phyloP scores from a whole-genome alignment of 805 yeast species.

The Millerozyma acaciae region DNA sequence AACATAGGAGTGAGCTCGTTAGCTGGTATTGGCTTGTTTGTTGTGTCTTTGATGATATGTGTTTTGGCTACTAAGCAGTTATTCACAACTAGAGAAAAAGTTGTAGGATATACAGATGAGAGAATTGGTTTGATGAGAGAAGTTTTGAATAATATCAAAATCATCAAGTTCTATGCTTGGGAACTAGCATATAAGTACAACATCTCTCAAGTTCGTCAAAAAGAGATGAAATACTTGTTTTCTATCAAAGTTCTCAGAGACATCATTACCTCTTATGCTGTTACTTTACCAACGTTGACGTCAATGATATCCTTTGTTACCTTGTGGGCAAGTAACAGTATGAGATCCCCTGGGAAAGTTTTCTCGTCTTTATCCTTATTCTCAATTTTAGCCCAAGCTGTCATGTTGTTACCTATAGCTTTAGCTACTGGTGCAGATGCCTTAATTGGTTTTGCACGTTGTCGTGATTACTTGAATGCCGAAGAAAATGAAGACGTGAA shows the following conservation, averaged over 20 bases:
- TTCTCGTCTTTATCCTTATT: slow-evolving; percentile 41
- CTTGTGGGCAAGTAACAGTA: slow-evolving; percentile 42
- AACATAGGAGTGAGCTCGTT: slow-evolving; percentile 39
- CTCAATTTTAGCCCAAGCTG: slow-evolving; percentile 41
- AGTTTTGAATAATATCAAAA: slow-evolving; percentile 36
- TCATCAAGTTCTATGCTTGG: slow-evolving; percentile 46
- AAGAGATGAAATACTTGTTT: slow-evolving; percentile 39
- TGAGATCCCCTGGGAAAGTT: slow-evolving; percentile 35
- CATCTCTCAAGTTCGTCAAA: slow-evolving; percentile 32
- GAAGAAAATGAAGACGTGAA: slow-evolving; percentile 19
- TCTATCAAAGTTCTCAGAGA: slow-evolving; percentile 41
- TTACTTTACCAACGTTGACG: slow-evolving; percentile 39
- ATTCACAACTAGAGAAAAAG: slow-evolving; percentile 32
- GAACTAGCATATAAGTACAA: slow-evolving; percentile 38
- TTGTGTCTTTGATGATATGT: slow-evolving; percentile 31
- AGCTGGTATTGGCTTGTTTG: slow-evolving; percentile 39
- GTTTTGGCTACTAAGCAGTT: slow-evolving; percentile 32
- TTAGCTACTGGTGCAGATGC: slow-evolving; percentile 45
- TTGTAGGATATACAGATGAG: slow-evolving; percentile 37
- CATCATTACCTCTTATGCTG: slow-evolving; percentile 42
- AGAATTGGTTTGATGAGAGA: slow-evolving; percentile 42
- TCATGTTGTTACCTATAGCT: slow-evolving; percentile 42
- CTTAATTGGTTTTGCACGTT: slow-evolving; percentile 33
- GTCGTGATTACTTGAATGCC: slow-evolving; percentile 22
- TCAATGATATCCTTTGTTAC: slow-evolving; percentile 45